Base-by-base conservation (phyloP, 331 rosid genomes). In the Rosa hybrid region DNA sequence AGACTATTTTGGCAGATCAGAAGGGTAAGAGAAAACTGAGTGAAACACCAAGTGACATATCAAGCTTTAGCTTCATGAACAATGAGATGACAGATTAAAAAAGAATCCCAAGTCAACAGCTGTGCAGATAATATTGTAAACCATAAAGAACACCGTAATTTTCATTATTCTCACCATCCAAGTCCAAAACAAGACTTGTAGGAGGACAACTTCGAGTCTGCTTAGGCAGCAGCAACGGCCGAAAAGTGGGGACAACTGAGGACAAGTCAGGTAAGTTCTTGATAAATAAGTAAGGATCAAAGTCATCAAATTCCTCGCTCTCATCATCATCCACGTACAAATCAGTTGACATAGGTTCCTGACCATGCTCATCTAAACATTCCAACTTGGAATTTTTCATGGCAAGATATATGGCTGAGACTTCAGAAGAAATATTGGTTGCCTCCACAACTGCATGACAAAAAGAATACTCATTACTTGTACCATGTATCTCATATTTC, bases 191-290 rank as follows among this genome's bases (percentile, higher is more conserved):
- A 72, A 96, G 99, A 76, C 94, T 89, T 41, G 91, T 96, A 44
- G 97, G 88, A 54, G 99, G 98, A 72, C 99, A 96, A 83, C 99
- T 94, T 88, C 99, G 93, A 42, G 99, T 96, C 86, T 96, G 97
- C 86, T 90, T 96, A 53, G 99, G 99, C 72, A 96, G 90, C 83
- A 96, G 88, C 88, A 92, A 56, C 8, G 83, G 91, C 82, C 99
- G 95, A 85, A 89, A 93, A 74, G 97, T 93, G 64, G 99, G 99
- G 83, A 96, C 99, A 64, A 96, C 97, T 0, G 90, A 79, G 63
- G 94, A 88, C 83, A 96, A 89, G 76, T 89, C 97, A 13, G 99
- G 99, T 78, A 96, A 88, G 83, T 92, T 89, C 90, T 96, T 93
- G 81, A 96, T 96, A 89, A 96, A 96, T 54, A 96, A 84, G 82